Evolutionary conservation across 345 rosid species (phyloP).

Genomic region (Gossypium rotundifolium): DNA sequence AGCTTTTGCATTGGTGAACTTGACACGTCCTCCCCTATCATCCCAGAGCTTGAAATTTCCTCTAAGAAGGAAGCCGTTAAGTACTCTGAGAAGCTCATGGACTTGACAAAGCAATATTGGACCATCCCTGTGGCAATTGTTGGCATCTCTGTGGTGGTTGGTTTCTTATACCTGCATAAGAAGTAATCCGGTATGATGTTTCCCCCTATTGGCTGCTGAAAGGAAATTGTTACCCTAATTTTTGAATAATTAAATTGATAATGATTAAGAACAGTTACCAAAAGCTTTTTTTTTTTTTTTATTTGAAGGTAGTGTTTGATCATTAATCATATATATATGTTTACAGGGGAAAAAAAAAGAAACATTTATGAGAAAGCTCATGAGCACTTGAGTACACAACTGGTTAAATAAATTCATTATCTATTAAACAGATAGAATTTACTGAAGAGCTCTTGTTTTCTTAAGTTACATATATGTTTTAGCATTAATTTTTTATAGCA

Average conservation of each 20-base stretch:
- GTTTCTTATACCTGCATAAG: conserved; percentile 55
- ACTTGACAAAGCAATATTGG: conserved; percentile 65
- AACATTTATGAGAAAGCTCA: background rate
- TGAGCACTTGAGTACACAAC: background rate
- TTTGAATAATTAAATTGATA: conserved; percentile 13
- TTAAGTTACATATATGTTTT: background rate
- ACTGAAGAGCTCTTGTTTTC: background rate
- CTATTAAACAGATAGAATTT: background rate
- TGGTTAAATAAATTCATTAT: background rate
- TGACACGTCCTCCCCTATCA: conserved; percentile 35
- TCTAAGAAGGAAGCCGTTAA: conserved; percentile 32
- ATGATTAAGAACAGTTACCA: background rate
- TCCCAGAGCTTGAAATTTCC: conserved; percentile 61
- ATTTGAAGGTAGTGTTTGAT: conserved; percentile 2
- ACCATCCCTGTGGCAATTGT: conserved; percentile 49
- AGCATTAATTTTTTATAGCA: background rate
- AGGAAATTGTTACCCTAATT: background rate
- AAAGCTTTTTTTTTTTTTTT: background rate
- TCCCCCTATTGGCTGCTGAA: background rate
- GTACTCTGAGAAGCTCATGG: conserved; percentile 35
- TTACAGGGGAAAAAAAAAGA: background rate
- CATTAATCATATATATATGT: background rate
- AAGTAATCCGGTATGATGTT: conserved; percentile 29
- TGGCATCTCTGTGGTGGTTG: conserved; percentile 55
- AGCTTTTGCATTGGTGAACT: conserved; percentile 72